Evolutionary conservation across 148 eudicot species (phyloP).

Genomic region (Spergularia marina): DNA sequence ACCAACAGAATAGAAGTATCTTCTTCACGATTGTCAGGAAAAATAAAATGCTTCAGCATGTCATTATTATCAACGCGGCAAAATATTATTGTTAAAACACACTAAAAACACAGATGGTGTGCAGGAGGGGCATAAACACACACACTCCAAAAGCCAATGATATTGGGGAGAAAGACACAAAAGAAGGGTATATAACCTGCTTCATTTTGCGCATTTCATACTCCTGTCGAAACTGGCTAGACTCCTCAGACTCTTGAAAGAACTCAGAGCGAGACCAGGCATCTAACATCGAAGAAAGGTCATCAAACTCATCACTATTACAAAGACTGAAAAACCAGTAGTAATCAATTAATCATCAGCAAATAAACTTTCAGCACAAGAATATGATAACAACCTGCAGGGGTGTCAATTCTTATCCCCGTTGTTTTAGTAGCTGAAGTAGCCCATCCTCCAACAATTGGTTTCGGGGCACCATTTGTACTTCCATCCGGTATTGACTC

Average conservation of each 20-base stretch:
- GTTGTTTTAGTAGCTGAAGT: constrained; percentile 41
- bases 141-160: background rate
- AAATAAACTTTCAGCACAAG: background rate
- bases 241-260: constrained; percentile 48
- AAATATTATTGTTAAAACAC: too few relatives aligned
- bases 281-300: constrained; percentile 21
- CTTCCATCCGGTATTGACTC: constrained; percentile 59
- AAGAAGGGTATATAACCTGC: constrained; percentile 39
- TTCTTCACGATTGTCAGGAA: too few relatives aligned
- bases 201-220: constrained; percentile 69
- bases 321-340: background rate
- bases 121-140: too few relatives aligned
- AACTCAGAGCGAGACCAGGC: constrained; percentile 38
- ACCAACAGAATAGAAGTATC: too few relatives aligned
- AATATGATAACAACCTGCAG: constrained; percentile 34
- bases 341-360: background rate
- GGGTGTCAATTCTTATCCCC: constrained; percentile 49
- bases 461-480: constrained; percentile 32
- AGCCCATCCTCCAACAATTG: constrained; percentile 46
- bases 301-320: background rate
- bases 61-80: too few relatives aligned
- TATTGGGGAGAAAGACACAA: background rate
- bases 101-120: too few relatives aligned
- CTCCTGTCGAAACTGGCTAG: constrained; percentile 54
- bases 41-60: too few relatives aligned